Evolutionary conservation across 192 early-diverging fungal species (phyloP).

Genomic region (Podila epicladia): DNA sequence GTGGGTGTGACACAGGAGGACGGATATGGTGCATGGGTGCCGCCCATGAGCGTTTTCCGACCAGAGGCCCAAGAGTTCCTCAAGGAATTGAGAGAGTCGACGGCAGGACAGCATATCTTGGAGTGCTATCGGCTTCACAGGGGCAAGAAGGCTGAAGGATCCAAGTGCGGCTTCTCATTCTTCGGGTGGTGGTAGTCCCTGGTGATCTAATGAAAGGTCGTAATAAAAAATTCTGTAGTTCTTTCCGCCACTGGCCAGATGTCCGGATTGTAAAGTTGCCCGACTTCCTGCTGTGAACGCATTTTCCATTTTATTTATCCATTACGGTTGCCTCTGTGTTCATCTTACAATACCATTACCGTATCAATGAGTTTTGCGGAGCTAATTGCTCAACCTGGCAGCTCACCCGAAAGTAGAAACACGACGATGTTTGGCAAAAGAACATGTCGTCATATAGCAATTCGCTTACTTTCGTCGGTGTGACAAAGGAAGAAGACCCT

Average conservation of each 20-base stretch:
- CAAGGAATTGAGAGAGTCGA: constrained; percentile 29
- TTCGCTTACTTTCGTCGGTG: too few relatives aligned
- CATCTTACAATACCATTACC: too few relatives aligned
- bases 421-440: too few relatives aligned
- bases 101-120: constrained; percentile 40
- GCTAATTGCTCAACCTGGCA: too few relatives aligned
- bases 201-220: too few relatives aligned
- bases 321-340: too few relatives aligned
- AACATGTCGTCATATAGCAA: background rate
- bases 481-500: too few relatives aligned
- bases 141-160: constrained; percentile 27
- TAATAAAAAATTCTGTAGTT: too few relatives aligned
- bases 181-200: constrained; percentile 34
- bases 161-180: constrained; percentile 27
- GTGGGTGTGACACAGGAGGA: constrained; percentile 28
- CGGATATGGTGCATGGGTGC: constrained; percentile 38
- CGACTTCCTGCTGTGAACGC: too few relatives aligned
- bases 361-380: too few relatives aligned
- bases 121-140: constrained; percentile 42
- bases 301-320: too few relatives aligned
- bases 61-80: constrained; percentile 20
- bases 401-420: too few relatives aligned
- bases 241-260: background rate
- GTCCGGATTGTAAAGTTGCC: background rate
- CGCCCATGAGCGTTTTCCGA: background rate